Conservation (phyloP, 2,329 filamentous ascomycete species). For the Dothistroma septosporum region DNA sequence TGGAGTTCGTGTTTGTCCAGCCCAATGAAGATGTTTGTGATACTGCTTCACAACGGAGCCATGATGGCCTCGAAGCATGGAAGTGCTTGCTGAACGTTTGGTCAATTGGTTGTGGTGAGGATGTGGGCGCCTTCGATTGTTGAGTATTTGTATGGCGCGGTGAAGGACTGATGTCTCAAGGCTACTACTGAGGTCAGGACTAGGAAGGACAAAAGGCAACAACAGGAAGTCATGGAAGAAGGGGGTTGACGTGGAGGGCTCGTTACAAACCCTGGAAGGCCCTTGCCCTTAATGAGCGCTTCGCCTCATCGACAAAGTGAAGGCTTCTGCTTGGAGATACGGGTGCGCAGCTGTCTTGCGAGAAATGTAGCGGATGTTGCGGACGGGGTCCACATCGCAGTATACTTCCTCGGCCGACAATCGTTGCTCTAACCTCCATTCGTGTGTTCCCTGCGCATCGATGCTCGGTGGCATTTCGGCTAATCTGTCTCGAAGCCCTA, state of each 20-base stretch:
- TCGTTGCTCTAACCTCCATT: no score
- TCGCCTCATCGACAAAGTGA: no score
- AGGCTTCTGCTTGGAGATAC: no score
- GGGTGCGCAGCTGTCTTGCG: no score
- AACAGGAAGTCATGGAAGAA: background rate
- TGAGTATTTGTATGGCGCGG: slow-evolving; percentile 15
- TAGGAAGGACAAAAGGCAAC: background rate
- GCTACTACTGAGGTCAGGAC: background rate
- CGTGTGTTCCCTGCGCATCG: no score
- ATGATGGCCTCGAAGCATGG: slow-evolving; percentile 5
- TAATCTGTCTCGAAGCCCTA: background rate
- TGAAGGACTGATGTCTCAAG: background rate
- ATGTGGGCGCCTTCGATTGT: slow-evolving; percentile 19
- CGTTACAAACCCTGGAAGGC: no score
- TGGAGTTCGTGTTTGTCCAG: background rate
- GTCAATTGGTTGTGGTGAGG: slow-evolving; percentile 17
- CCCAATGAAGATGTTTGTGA: slow-evolving; percentile 2
- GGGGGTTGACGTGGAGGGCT: background rate
- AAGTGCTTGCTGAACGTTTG: slow-evolving; percentile 13
- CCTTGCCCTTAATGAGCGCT: no score
- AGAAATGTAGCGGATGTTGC: no score
- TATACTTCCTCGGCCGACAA: no score
- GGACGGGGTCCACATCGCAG: no score
- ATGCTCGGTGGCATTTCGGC: no score
- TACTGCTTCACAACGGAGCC: slow-evolving; percentile 10